phyloP scores from a whole-genome alignment of 345 rosid genomes.

The Citrus sinensis region DNA sequence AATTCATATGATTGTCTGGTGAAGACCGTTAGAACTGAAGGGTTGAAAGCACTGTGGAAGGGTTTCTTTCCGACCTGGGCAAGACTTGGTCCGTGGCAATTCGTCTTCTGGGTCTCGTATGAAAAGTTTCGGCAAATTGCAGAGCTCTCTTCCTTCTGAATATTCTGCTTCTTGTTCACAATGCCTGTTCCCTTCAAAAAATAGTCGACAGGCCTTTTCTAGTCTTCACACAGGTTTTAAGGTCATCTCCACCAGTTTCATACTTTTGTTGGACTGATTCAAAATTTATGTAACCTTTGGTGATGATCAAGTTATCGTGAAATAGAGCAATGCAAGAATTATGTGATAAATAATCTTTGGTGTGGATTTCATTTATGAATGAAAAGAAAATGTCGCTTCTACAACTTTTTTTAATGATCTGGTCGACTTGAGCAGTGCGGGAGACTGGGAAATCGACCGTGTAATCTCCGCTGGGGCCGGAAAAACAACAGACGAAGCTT shows the following conservation, averaged over 20 bases:
- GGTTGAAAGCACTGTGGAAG: constrained; percentile 75
- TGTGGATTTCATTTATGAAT: neutral
- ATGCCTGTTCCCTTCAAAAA: too few species aligned
- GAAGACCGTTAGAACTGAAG: constrained; percentile 73
- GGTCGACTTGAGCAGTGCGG: too few species aligned
- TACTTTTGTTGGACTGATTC: neutral
- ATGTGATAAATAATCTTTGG: neutral
- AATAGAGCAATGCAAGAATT: neutral
- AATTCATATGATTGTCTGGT: constrained; percentile 77
- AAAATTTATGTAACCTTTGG: neutral
- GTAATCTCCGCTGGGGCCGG: too few species aligned
- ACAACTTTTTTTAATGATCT: too few species aligned
- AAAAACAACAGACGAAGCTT: too few species aligned
- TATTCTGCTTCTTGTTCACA: too few species aligned
- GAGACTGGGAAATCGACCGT: too few species aligned
- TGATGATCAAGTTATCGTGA: neutral
- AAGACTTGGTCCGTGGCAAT: constrained; percentile 96
- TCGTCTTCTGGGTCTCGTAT: constrained; percentile 88
- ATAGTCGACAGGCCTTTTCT: too few species aligned
- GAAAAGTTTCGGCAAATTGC: constrained; percentile 67
- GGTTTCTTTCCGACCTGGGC: constrained; percentile 93
- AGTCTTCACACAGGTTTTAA: too few species aligned
- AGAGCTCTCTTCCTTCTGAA: constrained; percentile 70
- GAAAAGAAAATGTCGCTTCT: neutral
- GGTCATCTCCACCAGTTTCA: too few species aligned